These are phyloP conservation scores for Biscogniauxia mediterranea DNA, from an alignment of 2,329 filamentous ascomycete species.

Conservation along the genomic window DNA sequence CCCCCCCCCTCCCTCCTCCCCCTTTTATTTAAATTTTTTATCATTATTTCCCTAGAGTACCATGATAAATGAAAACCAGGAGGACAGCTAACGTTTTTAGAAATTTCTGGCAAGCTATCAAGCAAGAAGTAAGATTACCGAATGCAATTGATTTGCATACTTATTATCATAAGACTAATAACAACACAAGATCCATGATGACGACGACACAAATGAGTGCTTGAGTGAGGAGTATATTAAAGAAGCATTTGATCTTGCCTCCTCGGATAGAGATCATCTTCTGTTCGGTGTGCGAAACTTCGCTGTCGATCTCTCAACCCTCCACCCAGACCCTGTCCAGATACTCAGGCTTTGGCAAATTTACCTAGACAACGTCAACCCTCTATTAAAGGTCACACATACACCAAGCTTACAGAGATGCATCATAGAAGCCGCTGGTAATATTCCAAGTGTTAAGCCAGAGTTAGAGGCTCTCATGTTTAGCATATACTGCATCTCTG, in stretches of 20 bases:
- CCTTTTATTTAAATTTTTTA: not conserved
- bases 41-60: not conserved
- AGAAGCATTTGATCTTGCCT: constrained; percentile 45
- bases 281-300: constrained; percentile 48
- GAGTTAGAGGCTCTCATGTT: constrained; percentile 57
- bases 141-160: not conserved
- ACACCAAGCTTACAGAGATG: constrained; percentile 51
- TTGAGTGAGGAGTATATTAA: constrained; percentile 38
- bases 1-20: not conserved
- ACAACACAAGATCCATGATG: constrained; percentile 27
- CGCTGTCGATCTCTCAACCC: constrained; percentile 42
- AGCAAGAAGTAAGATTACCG: constrained; percentile 35
- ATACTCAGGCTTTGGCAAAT: constrained; percentile 55
- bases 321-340: constrained; percentile 49
- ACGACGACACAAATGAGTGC: constrained; percentile 33
- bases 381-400: constrained; percentile 58
- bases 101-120: constrained; percentile 40
- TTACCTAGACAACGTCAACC: constrained; percentile 58
- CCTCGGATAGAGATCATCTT: constrained; percentile 44
- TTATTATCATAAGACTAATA: constrained; percentile 13
- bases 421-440: constrained; percentile 48
- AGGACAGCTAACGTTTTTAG: not conserved
- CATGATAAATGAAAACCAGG: not conserved
- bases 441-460: constrained; percentile 39
- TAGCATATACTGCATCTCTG: constrained; percentile 45